Conservation (phyloP, 805 yeast species). For the Yamadazyma akitaensis region DNA sequence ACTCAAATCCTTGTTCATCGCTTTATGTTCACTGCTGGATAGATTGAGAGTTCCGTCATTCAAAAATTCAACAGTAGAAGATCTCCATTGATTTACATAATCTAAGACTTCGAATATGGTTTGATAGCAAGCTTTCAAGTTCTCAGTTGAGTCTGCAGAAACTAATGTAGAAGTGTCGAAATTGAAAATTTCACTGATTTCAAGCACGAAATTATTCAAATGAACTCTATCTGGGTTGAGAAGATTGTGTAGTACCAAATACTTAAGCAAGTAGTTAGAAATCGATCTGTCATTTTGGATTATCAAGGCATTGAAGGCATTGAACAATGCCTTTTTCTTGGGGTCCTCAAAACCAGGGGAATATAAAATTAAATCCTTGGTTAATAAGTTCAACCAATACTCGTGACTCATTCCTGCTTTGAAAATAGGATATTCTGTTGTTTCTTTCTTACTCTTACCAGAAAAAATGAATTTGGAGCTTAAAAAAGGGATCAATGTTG, state of each 20-base stretch:
- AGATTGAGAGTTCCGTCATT: constrained; percentile 4
- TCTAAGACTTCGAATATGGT: constrained; percentile 77
- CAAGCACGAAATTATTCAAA: constrained; percentile 48
- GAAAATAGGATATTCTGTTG: constrained; percentile 62
- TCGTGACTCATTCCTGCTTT: constrained; percentile 52
- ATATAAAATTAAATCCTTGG: constrained; percentile 61
- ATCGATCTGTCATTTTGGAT: constrained; percentile 68
- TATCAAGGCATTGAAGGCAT: constrained; percentile 59
- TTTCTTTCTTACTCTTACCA: constrained; percentile 10
- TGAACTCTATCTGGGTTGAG: constrained; percentile 41
- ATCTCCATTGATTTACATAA: constrained; percentile 77
- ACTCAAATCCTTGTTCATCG: constrained; percentile 19
- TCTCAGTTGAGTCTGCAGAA: constrained; percentile 54
- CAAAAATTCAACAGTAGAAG: constrained; percentile 33
- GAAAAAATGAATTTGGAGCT: constrained; percentile 71
- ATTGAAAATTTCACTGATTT: constrained; percentile 57
- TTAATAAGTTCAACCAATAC: constrained; percentile 69
- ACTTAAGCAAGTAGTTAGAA: constrained; percentile 73
- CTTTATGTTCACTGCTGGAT: constrained; percentile 1
- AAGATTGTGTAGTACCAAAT: constrained; percentile 63
- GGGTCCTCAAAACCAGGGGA: constrained; percentile 18
- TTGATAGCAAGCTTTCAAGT: constrained; percentile 62
- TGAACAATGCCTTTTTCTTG: constrained; percentile 13
- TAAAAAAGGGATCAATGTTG: constrained; percentile 72
- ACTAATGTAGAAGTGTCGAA: constrained; percentile 27